Evolutionary conservation across 2,329 filamentous ascomycete genomes (phyloP), one percentile per base, ranked within the genome.

Genomic region (Didymella glomerata): DNA sequence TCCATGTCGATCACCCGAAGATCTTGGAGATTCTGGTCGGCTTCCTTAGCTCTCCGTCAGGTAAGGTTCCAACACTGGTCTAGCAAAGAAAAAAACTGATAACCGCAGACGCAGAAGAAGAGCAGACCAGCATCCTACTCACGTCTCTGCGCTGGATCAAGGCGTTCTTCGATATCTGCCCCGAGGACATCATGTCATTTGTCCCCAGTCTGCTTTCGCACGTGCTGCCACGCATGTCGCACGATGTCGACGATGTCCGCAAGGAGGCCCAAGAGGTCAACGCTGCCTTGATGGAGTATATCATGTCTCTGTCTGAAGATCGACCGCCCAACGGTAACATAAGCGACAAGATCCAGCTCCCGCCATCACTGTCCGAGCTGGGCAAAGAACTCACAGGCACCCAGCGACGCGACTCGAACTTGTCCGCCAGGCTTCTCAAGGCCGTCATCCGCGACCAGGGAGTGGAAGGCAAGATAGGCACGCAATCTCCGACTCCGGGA

Each of bases 101-200:
- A 54, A 10, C 70, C 66, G n/a, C 14, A 70, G 68, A 69, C 34
- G 38, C 74, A 89, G 93, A 97, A 74, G 93, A 98, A 41, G 73
- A 74, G 52, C 70, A 73, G 42, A 73, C 72, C 75, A 92, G 97
- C 71, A 93, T 96, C 64, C 86, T 97, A 44, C 84, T 97, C 38
- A 96, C 96, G 52, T 93, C 93, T 3, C 82, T 99, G 27, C 87
- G 92, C 62, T 99, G 95, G 95, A 93, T 99, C 64, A 93, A 97
- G 66, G 91, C 90, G 60, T 97, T 99, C 75, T 90, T 99, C 67
- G 93, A 98, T 64, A 98, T 99, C 45, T 97, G 93, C 68, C 94
- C 95, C 0, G 95, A 97, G 74, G 95, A 99, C 71, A 96, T 99
- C 4, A 84, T 99, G 41, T 91, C 91, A 4, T 98, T 98, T 76